Conservation (phyloP, 441 rosid species). For the Adansonia gregorii region DNA sequence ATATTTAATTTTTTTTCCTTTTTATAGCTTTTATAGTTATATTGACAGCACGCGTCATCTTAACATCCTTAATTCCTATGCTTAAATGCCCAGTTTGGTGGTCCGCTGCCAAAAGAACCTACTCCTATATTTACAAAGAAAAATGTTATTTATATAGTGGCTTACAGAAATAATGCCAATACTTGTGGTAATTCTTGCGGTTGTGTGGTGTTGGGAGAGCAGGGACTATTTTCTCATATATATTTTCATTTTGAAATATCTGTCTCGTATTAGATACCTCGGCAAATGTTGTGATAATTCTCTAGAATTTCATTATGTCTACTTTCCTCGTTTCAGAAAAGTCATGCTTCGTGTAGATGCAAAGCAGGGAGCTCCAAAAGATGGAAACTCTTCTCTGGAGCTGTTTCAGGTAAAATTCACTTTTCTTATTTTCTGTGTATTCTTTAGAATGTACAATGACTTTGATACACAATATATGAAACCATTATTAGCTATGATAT, state of each 20-base stretch:
- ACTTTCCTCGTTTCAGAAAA: conserved; percentile 59
- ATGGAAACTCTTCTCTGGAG: conserved; percentile 86
- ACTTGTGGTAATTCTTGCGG: conserved; percentile 7
- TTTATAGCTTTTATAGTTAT: not conserved
- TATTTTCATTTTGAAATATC: conserved; percentile 15
- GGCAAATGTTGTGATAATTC: not conserved
- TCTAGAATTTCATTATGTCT: not conserved
- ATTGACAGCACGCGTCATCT: not conserved
- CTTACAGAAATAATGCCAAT: conserved; percentile 3
- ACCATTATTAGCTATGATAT: conserved; percentile 1
- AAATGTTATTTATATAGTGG: not conserved
- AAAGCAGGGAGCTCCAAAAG: conserved; percentile 89
- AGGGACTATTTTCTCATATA: not conserved
- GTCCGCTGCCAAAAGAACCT: conserved; percentile 10
- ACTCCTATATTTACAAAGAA: not conserved
- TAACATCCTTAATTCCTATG: conserved; percentile 6
- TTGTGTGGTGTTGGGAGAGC: conserved; percentile 3
- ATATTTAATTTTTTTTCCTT: not conserved
- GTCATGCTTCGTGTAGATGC: conserved; percentile 96
- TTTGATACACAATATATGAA: not conserved
- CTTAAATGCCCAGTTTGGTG: conserved; percentile 3
- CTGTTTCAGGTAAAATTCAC: conserved; percentile 71
- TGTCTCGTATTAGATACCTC: conserved; percentile 4
- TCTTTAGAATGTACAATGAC: not conserved
- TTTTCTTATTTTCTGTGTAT: conserved; percentile 15